Conservation (phyloP, 2,329 filamentous ascomycete species). For the Lachnellula cervina region DNA sequence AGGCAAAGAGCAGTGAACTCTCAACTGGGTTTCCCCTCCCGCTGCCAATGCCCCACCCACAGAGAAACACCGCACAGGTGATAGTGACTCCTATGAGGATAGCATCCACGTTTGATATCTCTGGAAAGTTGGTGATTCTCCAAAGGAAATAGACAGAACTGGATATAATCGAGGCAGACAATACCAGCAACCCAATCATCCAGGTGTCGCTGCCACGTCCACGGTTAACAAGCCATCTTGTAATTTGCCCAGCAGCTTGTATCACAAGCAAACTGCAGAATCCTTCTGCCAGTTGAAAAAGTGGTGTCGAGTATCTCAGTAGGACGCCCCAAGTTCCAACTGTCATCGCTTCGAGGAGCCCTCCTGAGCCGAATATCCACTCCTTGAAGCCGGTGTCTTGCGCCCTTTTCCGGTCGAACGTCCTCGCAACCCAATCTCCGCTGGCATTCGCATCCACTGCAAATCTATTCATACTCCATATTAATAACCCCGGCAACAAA, state of each 20-base stretch:
- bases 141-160: slow-evolving; percentile 95
- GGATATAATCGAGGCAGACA: slow-evolving; percentile 87
- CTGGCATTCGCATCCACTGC: slow-evolving; percentile 77
- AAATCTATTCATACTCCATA: slow-evolving; percentile 94
- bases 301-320: slow-evolving; percentile 82
- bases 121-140: slow-evolving; percentile 89
- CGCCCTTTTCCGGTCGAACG: slow-evolving; percentile 62
- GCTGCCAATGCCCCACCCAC: slow-evolving; percentile 88
- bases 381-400: slow-evolving; percentile 65
- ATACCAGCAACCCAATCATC: slow-evolving; percentile 86
- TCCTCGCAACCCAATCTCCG: slow-evolving; percentile 75
- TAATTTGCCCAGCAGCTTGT: slow-evolving; percentile 90
- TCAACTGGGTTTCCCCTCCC: slow-evolving; percentile 93
- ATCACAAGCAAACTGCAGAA: slow-evolving; percentile 97
- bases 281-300: slow-evolving; percentile 91
- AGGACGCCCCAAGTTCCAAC: slow-evolving; percentile 86
- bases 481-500: slow-evolving; percentile 77
- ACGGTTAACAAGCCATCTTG: slow-evolving; percentile 88
- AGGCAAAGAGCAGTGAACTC: slow-evolving; percentile 91
- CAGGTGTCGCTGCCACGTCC: slow-evolving; percentile 83
- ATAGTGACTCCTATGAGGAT: slow-evolving; percentile 89
- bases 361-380: slow-evolving; percentile 85
- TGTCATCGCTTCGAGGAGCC: slow-evolving; percentile 72
- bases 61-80: slow-evolving; percentile 87
- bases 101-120: slow-evolving; percentile 87